Base-by-base conservation (phyloP, 768 basidiomycete species). In the Mycena kentingensis region DNA sequence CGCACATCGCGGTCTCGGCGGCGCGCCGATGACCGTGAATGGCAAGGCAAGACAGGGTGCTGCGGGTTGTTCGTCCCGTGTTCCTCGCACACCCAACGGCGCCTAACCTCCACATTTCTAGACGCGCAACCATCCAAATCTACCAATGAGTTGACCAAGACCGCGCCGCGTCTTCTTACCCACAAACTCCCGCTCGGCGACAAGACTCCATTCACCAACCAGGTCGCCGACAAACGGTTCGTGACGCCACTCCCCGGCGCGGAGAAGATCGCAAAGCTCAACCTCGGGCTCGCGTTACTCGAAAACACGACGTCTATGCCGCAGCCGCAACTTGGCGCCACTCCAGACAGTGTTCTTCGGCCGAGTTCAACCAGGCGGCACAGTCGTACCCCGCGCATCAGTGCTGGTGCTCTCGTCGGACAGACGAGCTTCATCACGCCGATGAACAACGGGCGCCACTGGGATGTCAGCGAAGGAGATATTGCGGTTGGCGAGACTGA, bases 201-300 rank as follows among this genome's bases (percentile, higher is more conserved):
- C 70, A 90, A 87, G 68, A 91, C 88, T 1, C 88, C 88, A 2
- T 84, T 85, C 59, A 81, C 83, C 3, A 90, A 90, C 64, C 83
- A 87, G 31, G 69, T 69, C 27, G 66, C 58, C 15, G 54, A 59
- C 7, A 52, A 63, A 25, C 61, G 65, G 15, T 70, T 64, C 54
- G 70, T 72, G 46, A 75, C 69, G 21, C 74, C 71, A 51, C 57
- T 72, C 44, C 52, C 71, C 37, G 54, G 71, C 52, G 46, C 58
- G 21, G 69, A 29, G 51, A 77, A 69, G 68, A 73, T 64, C 61
- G 73, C 48, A n/a, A 72, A 60, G 44, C 66, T 57, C 31, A 66
- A 58, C 46, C 61, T 58, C 45, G 41, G 7, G 12, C 24, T 42
- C 57, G 57, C 39, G 59, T 58, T 38, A 63, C 62, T 2, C 25